Conservation (phyloP, 164 flowering plant genomes). For the Umbilicus rupestris region DNA sequence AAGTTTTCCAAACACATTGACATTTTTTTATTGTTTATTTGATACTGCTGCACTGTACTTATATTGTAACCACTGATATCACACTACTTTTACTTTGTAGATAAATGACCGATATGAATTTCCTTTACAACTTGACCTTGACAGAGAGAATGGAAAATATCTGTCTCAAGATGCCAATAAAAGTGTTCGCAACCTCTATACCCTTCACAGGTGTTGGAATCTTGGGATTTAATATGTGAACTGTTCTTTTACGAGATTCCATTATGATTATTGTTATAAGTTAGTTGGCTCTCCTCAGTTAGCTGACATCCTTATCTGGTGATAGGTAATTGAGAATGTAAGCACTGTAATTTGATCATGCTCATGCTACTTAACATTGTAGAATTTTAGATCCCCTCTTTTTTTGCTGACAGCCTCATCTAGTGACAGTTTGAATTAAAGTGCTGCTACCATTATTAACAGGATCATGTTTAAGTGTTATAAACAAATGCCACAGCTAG, state of each 20-base stretch:
- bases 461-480: not conserved
- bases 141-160: constrained; percentile 26
- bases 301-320: not conserved
- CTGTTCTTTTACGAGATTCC: not conserved
- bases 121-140: constrained; percentile 30
- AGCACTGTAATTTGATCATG: not conserved
- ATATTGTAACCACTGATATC: not conserved
- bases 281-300: not conserved
- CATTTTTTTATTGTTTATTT: not conserved
- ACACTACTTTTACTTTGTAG: constrained; percentile 7
- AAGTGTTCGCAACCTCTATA: constrained; percentile 28
- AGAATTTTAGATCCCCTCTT: not conserved
- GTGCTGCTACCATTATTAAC: not conserved
- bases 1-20: too few species aligned
- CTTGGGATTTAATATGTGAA: not conserved
- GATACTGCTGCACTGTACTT: not conserved
- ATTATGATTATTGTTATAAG: not conserved
- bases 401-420: not conserved
- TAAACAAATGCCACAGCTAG: not conserved
- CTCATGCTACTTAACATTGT: not conserved
- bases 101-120: constrained; percentile 33
- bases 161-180: constrained; percentile 30
- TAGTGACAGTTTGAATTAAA: not conserved
- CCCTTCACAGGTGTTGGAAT: constrained; percentile 24
- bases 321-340: not conserved